A percentile compares a stretch with the other conserved stretches of the same genome.
Evolutionary conservation across 805 yeast genomes (phyloP).

Genomic region (Debaryomyces prosopidis): DNA sequence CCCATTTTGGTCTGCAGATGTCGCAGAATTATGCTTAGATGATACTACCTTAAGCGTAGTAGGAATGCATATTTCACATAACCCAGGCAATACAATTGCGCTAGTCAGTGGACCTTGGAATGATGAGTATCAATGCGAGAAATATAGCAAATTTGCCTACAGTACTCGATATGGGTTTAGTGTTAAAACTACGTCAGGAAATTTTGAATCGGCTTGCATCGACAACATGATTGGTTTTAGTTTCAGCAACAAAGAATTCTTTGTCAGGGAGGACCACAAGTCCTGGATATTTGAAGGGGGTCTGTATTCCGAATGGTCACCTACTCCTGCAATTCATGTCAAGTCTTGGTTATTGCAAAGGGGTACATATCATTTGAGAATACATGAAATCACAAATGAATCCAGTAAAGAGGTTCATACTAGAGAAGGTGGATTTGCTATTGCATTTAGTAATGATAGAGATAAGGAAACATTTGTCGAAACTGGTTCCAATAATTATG

Average conservation of each 20-base stretch:
- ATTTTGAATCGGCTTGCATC: slow-evolving; percentile 6
- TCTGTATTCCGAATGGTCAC: slow-evolving; percentile 8
- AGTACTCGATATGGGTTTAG: slow-evolving; percentile 11
- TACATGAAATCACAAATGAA: slow-evolving; percentile 8
- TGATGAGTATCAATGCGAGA: slow-evolving; percentile 7
- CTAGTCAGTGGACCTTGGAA: slow-evolving; percentile 11
- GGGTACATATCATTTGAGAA: slow-evolving; percentile 8
- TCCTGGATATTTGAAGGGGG: slow-evolving; percentile 3
- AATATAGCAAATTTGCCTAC: slow-evolving; percentile 12
- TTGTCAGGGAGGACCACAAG: neutral
- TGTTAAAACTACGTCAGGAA: slow-evolving; percentile 5
- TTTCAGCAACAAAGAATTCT: slow-evolving; percentile 6
- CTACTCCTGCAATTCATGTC: slow-evolving; percentile 5
- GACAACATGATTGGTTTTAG: slow-evolving; percentile 13
- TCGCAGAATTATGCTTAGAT: slow-evolving; percentile 3
- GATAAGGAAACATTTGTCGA: too few species aligned
- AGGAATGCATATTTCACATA: slow-evolving; percentile 11
- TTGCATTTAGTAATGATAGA: neutral
- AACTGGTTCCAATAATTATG: too few species aligned
- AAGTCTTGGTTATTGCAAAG: slow-evolving; percentile 8
- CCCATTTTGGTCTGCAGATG: slow-evolving; percentile 11
- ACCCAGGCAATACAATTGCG: slow-evolving; percentile 7
- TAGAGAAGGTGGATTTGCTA: slow-evolving; percentile 14
- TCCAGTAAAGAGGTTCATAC: slow-evolving; percentile 4
- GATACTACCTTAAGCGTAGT: slow-evolving; percentile 1